Conservation (phyloP, 805 yeast genomes). For the Blastobotrys mokoenaii region DNA sequence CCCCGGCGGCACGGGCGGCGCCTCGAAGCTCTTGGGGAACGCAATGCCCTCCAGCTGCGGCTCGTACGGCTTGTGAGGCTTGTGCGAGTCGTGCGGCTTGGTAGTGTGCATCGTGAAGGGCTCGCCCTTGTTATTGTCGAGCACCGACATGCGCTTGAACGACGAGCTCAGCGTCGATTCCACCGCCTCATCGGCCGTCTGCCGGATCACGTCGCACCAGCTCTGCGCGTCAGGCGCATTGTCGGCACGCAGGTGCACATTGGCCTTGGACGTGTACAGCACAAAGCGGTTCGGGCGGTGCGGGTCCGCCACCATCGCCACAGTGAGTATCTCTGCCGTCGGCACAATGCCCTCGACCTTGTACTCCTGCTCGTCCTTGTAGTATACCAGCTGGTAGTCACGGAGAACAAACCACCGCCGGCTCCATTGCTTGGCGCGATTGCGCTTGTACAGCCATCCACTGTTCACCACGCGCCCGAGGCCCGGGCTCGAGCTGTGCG, state of each 20-base stretch:
- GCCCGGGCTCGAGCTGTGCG: too few species aligned
- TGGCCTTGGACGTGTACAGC: constrained; percentile 25
- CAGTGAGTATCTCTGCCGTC: constrained; percentile 27
- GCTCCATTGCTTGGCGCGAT: constrained; percentile 23
- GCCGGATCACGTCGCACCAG: constrained; percentile 25
- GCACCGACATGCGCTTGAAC: constrained; percentile 9
- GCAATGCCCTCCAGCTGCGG: constrained; percentile 1
- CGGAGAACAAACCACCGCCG: constrained; percentile 31
- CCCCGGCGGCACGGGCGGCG: not conserved
- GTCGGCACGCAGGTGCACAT: constrained; percentile 24
- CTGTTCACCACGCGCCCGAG: constrained; percentile 13
- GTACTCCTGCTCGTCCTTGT: constrained; percentile 30
- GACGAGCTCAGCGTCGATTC: constrained; percentile 14
- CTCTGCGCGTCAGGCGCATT: constrained; percentile 21
- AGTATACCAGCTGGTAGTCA: constrained; percentile 24
- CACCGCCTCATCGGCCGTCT: constrained; percentile 17
- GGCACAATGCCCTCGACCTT: constrained; percentile 25
- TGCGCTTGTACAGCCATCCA: constrained; percentile 27
- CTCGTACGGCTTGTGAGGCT: not conserved
- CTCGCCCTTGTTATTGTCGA: constrained; percentile 1
- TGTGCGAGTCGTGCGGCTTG: constrained; percentile 3
- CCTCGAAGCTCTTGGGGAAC: not conserved
- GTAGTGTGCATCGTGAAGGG: not conserved
- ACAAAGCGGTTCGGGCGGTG: constrained; percentile 22
- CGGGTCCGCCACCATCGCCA: constrained; percentile 22